phyloP scores from a whole-genome alignment of 163 green algal species.

The Chlamydomonas reinhardtii region DNA sequence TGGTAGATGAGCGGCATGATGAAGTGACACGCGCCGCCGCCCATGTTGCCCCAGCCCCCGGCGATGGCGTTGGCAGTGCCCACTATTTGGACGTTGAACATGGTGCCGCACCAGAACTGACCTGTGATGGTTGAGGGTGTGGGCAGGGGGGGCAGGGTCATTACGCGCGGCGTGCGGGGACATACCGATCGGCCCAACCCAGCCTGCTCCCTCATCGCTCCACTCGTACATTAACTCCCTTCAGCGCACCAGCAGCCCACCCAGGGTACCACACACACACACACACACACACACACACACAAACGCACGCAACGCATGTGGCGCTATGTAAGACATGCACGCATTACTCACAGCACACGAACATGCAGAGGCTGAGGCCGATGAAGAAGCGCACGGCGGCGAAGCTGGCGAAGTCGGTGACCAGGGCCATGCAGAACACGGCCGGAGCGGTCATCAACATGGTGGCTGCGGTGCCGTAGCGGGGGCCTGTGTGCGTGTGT shows the following conservation, averaged over 20 bases:
- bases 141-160: too few relatives aligned
- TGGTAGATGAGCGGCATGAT: conserved; percentile 92
- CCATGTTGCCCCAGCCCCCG: conserved; percentile 96
- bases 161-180: too few relatives aligned
- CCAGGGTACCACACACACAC: too few relatives aligned
- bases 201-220: too few relatives aligned
- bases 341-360: conserved; percentile 87
- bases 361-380: conserved; percentile 91
- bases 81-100: conserved; percentile 92
- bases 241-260: too few relatives aligned
- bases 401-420: conserved; percentile 81
- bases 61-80: conserved; percentile 89
- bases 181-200: too few relatives aligned
- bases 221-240: too few relatives aligned
- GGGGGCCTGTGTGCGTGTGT: conserved; percentile 56
- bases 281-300: too few relatives aligned
- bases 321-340: too few relatives aligned
- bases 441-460: conserved; percentile 76
- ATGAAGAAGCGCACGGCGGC: conserved; percentile 83
- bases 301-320: too few relatives aligned
- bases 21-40: conserved; percentile 92
- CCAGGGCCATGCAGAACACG: conserved; percentile 86
- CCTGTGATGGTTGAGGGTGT: too few relatives aligned
- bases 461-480: conserved; percentile 78
- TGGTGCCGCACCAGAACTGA: conserved; percentile 53